Base-by-base conservation (phyloP, 106 monocot species). In the Hemerocallis citrina region DNA sequence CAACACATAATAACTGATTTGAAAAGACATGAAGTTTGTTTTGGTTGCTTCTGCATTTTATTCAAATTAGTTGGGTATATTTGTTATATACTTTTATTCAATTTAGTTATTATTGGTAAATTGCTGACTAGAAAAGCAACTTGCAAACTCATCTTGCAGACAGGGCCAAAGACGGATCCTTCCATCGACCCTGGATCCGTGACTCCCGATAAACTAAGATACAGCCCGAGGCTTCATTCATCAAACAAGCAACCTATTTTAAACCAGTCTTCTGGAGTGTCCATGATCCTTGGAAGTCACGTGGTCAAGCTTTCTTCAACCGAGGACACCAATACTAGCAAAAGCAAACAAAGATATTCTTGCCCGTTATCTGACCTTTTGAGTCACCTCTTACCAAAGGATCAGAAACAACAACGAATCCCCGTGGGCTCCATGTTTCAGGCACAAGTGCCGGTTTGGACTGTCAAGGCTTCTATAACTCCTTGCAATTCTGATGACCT, bases 391-490 rank as follows among this genome's bases (percentile, higher is more conserved):
- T 59, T 61, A 14, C 74, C 56, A 38, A 50, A 24, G 30, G 46
- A 60, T 55, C 51, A 61, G 13, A 54, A 23, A 6, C 14, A 48
- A 2, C 12, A 31, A 25, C 45, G 29, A 5, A 39, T 68, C 12
- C 69, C 72, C 36, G 22, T 80, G 5, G 78, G 75, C 15, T 34
- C 59, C 16, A 33, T 28, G 8, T 65, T 51, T 69, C 84, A 81
- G 73, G 88, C 75, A 47, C 7, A 48, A 14, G 51, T 87, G 3
- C 84, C 79, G 43, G 43, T 66, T 21, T 91, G 70, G 80, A 67
- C 52, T 32, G 67, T 57, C 29, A 50, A 68, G 33, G 2, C 36
- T 30, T 57, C 67, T 61, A 48, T 11, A 21, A 50, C 24, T 63
- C 40, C 10, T 30, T 36, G 17, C 38, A 59, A 77, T 60, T 28